Percentiles rank a stretch among this genome's conserved stretches.
phyloP scores from a whole-genome alignment of 2,329 filamentous ascomycete species.

The Metarhizium sp. region DNA sequence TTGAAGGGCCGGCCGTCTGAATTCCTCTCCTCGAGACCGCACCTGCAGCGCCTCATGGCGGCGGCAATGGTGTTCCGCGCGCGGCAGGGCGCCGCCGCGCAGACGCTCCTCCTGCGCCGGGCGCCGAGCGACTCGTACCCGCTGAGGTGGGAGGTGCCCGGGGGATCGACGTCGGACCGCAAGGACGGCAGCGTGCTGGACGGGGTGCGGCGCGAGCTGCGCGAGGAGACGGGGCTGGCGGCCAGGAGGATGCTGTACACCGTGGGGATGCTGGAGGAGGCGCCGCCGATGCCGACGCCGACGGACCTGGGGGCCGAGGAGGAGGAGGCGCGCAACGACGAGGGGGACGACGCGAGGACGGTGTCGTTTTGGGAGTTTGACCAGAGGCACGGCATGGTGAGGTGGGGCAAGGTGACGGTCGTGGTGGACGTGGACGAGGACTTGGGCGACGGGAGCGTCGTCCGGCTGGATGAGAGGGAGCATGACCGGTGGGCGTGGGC shows the following conservation, averaged over 20 bases:
- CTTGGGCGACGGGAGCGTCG: constrained; percentile 8
- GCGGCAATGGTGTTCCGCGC: constrained; percentile 11
- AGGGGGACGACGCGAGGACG: constrained; percentile 10
- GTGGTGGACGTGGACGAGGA: constrained; percentile 18
- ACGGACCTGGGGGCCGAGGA: constrained; percentile 3
- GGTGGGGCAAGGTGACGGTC: constrained; percentile 20
- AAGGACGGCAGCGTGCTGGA: constrained; percentile 33
- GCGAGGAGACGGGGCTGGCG: constrained; percentile 33
- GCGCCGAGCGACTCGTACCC: constrained; percentile 12
- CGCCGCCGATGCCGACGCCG: too few species aligned
- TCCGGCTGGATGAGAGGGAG: constrained; percentile 13
- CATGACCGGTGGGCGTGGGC: constrained; percentile 30
- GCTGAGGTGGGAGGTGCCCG: constrained; percentile 12
- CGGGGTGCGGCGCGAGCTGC: constrained; percentile 33
- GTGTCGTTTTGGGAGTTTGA: constrained; percentile 16
- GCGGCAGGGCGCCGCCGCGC: background rate
- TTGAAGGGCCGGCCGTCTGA: constrained; percentile 6
- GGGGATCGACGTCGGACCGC: constrained; percentile 21
- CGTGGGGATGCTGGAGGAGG: constrained; percentile 8
- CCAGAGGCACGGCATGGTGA: background rate
- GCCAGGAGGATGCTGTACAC: constrained; percentile 17
- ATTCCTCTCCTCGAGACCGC: constrained; percentile 9
- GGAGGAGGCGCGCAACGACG: constrained; percentile 8
- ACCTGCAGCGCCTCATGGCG: constrained; percentile 12
- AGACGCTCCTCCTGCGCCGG: constrained; percentile 9